Percentiles rank a stretch among this genome's conserved stretches.
These are phyloP conservation scores for Stephania yunnanensis DNA, from an alignment of 164 flowering plant species.

Conservation along the genomic window DNA sequence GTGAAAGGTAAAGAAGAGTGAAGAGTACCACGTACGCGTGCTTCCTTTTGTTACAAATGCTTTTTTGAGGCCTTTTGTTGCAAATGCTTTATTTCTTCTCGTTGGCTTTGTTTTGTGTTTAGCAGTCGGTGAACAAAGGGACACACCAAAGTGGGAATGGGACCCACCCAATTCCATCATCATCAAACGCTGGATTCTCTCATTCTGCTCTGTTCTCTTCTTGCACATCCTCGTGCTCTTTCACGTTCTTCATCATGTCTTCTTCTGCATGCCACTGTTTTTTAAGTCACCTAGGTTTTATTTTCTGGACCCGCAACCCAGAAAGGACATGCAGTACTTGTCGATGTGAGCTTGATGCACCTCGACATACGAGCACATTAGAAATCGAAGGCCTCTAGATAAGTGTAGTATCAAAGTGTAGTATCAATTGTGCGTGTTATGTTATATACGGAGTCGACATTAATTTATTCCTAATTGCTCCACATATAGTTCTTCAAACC, in stretches of 20 bases:
- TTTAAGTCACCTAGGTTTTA: no score
- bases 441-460: no score
- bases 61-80: background rate
- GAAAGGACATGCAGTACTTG: no score
- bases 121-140: constrained; percentile 2
- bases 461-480: no score
- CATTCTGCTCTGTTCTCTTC: background rate
- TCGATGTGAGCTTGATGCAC: no score
- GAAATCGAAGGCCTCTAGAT: no score
- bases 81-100: background rate
- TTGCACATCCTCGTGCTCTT: background rate
- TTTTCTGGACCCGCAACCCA: no score
- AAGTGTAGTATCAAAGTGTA: no score
- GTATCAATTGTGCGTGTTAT: no score
- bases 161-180: background rate
- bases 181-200: background rate
- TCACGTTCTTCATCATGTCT: background rate
- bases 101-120: background rate
- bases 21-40: background rate
- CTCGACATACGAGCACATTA: no score
- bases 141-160: background rate
- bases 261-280: background rate
- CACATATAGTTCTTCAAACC: no score
- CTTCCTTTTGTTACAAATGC: background rate
- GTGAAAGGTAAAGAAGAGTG: no score